Percentiles rank a stretch among this genome's conserved stretches.
Conservation (phyloP, 495 filamentous ascomycete genomes). For the Penicillium cinerascens region DNA sequence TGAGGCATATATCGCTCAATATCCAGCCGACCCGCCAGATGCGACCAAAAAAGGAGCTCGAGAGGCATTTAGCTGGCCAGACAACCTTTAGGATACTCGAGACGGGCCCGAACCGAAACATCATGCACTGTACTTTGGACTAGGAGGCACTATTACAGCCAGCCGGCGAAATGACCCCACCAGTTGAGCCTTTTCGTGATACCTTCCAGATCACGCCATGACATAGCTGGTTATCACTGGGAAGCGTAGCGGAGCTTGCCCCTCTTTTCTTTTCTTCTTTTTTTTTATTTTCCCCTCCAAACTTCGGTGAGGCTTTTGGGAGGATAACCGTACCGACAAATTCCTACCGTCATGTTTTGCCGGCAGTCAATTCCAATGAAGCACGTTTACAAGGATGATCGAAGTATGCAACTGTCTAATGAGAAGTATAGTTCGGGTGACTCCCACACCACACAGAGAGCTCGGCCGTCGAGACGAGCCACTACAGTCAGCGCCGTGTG, state of each 20-base stretch:
- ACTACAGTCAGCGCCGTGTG: slow-evolving; percentile 38
- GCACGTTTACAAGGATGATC: background rate
- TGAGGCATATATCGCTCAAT: slow-evolving; percentile 1
- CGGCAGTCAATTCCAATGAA: background rate
- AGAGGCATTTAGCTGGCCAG: background rate
- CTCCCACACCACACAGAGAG: background rate
- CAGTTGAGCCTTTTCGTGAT: slow-evolving; percentile 3
- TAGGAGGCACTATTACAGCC: slow-evolving; percentile 2
- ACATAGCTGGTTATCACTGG: background rate
- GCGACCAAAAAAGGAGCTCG: slow-evolving; percentile 4
- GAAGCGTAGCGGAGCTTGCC: background rate
- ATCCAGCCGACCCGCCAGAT: slow-evolving; percentile 2
- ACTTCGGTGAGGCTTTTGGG: background rate
- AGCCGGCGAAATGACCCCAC: background rate
- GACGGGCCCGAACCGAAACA: background rate
- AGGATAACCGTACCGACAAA: background rate
- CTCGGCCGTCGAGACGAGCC: too few relatives aligned
- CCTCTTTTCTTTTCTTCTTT: background rate
- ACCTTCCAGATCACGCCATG: background rate
- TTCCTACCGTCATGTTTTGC: background rate
- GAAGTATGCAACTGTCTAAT: background rate
- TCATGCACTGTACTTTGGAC: background rate
- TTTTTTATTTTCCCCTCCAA: background rate
- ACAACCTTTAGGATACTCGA: background rate
- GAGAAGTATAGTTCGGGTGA: background rate